Conservation (phyloP, 257 asterid species). For the Anisodus acutangulus region DNA sequence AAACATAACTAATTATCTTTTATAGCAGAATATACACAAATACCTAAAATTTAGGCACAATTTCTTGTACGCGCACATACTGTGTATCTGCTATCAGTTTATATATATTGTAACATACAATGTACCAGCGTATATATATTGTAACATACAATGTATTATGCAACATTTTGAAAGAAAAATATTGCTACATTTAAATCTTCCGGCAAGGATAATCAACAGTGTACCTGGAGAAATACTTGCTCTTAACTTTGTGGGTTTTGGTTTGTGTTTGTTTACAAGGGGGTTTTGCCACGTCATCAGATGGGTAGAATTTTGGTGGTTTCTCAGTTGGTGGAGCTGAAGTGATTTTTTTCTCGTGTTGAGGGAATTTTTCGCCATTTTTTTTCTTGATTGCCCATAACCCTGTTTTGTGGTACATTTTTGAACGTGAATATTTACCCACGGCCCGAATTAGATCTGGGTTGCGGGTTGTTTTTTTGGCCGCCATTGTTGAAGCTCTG, state of each 20-base stretch:
- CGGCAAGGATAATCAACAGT: too few relatives aligned
- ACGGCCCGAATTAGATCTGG: conserved; percentile 56
- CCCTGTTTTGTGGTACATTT: conserved; percentile 58
- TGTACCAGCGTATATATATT: too few relatives aligned
- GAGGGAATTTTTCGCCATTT: conserved; percentile 54
- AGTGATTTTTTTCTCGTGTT: conserved; percentile 42
- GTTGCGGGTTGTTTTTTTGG: conserved; percentile 49
- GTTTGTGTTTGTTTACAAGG: conserved; percentile 54
- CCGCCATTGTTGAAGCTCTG: conserved; percentile 44
- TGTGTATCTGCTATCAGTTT: too few relatives aligned
- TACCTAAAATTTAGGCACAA: too few relatives aligned
- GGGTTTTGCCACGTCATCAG: conserved; percentile 61
- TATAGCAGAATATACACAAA: too few relatives aligned
- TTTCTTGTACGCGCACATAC: too few relatives aligned
- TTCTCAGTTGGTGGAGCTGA: conserved; percentile 37
- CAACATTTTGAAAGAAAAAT: too few relatives aligned
- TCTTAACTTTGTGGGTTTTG: conserved; percentile 59
- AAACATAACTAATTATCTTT: too few relatives aligned
- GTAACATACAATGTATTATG: too few relatives aligned
- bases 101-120: too few relatives aligned
- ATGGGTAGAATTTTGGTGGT: conserved; percentile 58
- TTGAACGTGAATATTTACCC: conserved; percentile 44
- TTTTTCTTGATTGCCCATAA: conserved; percentile 60
- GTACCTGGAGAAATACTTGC: conserved; percentile 57
- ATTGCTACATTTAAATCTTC: too few relatives aligned